phyloP scores from a whole-genome alignment of 345 rosid genomes.

The Hevea brasiliensis region DNA sequence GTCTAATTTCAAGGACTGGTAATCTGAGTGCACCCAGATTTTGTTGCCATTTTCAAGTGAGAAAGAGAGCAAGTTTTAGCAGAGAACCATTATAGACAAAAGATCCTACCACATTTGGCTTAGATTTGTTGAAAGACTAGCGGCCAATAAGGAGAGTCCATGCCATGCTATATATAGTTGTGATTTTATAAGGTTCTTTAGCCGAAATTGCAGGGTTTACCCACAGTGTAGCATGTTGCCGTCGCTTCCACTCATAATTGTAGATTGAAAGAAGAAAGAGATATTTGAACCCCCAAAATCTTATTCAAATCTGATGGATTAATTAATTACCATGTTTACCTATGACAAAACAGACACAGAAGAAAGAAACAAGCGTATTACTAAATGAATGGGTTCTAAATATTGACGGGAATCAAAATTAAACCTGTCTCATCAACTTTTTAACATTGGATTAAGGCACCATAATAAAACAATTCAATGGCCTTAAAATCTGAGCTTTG shows the following conservation, averaged over 20 bases:
- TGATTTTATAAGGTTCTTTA: conserved; percentile 33
- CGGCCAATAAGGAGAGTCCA: conserved; percentile 47
- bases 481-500: conserved; percentile 1
- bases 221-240: conserved; percentile 43
- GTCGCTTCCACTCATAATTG: conserved; percentile 30
- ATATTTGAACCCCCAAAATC: not conserved
- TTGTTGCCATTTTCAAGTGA: conserved; percentile 2
- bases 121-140: conserved; percentile 37
- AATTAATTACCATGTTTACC: conserved; percentile 20
- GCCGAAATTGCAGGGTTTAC: conserved; percentile 63
- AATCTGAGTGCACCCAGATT: conserved; percentile 8
- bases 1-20: conserved; percentile 2
- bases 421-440: conserved; percentile 1
- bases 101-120: conserved; percentile 57
- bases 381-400: not conserved
- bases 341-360: not conserved
- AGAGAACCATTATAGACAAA: conserved; percentile 44
- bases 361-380: not conserved
- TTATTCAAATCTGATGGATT: not conserved
- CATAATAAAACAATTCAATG: not conserved
- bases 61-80: not conserved
- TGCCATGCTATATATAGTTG: conserved; percentile 39
- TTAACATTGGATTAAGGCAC: not conserved
- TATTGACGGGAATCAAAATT: too few species aligned
- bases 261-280: conserved; percentile 1